phyloP scores from a whole-genome alignment of 2,329 filamentous ascomycete genomes.

The Penicillium sp. region DNA sequence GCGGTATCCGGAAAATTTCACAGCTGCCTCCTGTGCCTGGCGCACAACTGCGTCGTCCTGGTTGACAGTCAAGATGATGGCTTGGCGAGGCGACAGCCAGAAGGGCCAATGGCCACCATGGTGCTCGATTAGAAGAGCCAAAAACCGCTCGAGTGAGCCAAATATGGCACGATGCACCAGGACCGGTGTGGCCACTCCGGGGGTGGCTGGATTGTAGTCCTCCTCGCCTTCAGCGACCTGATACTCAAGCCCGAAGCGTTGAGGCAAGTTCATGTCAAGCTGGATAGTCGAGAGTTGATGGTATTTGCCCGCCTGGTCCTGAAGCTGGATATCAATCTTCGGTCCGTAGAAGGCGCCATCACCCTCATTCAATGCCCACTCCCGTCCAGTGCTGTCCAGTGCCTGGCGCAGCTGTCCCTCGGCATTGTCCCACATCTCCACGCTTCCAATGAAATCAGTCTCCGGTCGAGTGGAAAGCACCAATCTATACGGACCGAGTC shows the following conservation, averaged over 20 bases:
- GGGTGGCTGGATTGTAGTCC: slow-evolving; percentile 40
- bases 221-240: slow-evolving; percentile 47
- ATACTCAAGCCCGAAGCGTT: slow-evolving; percentile 74
- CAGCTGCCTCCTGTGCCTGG: slow-evolving; percentile 48
- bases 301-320: slow-evolving; percentile 75
- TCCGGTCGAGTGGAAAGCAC: slow-evolving; percentile 73
- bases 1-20: slow-evolving; percentile 46
- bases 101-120: slow-evolving; percentile 79
- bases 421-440: slow-evolving; percentile 65
- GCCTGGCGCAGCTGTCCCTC: slow-evolving; percentile 63
- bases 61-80: slow-evolving; percentile 68
- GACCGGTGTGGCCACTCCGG: slow-evolving; percentile 64
- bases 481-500: slow-evolving; percentile 67
- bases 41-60: slow-evolving; percentile 45
- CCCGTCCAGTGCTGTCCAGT: slow-evolving; percentile 58
- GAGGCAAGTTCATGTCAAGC: slow-evolving; percentile 83
- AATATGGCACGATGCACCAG: slow-evolving; percentile 81
- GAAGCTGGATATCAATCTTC: slow-evolving; percentile 82
- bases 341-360: slow-evolving; percentile 89
- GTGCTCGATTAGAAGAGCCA: slow-evolving; percentile 80
- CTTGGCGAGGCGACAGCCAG: slow-evolving; percentile 79
- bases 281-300: slow-evolving; percentile 88
- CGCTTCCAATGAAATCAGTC: slow-evolving; percentile 70
- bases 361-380: slow-evolving; percentile 71
- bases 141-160: slow-evolving; percentile 76